Base-by-base conservation (phyloP, 495 filamentous ascomycete species). In the Penicillium malachiteum region DNA sequence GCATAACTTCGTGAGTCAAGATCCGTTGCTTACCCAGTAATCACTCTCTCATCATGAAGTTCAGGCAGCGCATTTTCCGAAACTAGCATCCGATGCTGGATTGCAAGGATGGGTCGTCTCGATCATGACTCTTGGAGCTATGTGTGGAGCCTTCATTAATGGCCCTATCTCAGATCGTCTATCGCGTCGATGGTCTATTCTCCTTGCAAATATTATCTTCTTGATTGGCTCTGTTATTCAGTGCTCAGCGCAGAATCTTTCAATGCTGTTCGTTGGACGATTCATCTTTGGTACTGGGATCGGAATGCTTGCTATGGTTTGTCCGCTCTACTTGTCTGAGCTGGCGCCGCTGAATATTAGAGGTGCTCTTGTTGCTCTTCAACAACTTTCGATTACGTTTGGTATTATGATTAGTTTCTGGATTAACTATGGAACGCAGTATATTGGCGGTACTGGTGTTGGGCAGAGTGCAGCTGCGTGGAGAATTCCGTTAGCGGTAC, bases 381-480 rank as follows among this genome's bases (percentile, higher is more conserved):
- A 92, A 64, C 87, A 91, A 65, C 70, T 91, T 18, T 85, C 86
- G 18, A 91, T 90, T 56, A 85, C 81, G 26, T 83, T 87, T 34
- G 88, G 88, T 37, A 90, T 91, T 68, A 84, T 91, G 84, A 73
- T 89, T 38, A 79, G 79, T 54, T 91, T 89, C 73, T 92, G 87
- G 87, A 87, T 89, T 61, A 81, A 86, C 64, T 88, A 87, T 49
- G 58, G 46, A 5, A 63, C 65, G 5, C 87, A 91, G 65, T 87
- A 80, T 65, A 90, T 92, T 53, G 87, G 87, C 9, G 87, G 88
- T 4, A 57, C 54, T 6, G 54, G 54, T 0, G 54, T 47, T 40
- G 17, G 84, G 78, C 88, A 89, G 66, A 71, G 70, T 38, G 78
- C 88, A 53, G 76, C 79, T 32, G 78, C 84, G 10, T 89, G 86